Conservation (phyloP, 179 eudicot species). For the Kewa caespitosa region DNA sequence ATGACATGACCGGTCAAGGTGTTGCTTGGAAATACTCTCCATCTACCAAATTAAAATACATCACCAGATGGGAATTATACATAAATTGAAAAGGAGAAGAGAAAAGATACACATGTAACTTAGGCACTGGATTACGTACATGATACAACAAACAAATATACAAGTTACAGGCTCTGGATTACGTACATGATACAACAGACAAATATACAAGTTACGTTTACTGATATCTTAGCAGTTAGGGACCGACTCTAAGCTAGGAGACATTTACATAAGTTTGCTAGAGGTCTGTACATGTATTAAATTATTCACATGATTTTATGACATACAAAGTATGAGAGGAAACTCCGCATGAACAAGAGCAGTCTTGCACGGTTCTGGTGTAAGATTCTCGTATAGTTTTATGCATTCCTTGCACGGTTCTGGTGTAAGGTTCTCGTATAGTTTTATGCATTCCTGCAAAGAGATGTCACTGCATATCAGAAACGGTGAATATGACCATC, state of each 20-base stretch:
- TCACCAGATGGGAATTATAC: too few relatives aligned
- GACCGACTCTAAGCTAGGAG: slow-evolving; percentile 5
- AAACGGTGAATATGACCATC: neutral
- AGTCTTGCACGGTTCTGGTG: too few relatives aligned
- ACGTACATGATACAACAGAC: neutral
- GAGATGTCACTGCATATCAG: neutral
- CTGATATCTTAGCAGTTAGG: neutral
- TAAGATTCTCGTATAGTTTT: neutral
- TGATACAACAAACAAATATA: neutral
- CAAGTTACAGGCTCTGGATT: neutral
- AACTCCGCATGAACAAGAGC: neutral
- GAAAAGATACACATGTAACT: neutral
- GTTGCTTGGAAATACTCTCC: too few relatives aligned
- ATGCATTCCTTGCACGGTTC: neutral
- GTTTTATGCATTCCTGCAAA: neutral
- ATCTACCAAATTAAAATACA: too few relatives aligned
- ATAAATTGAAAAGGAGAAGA: too few relatives aligned
- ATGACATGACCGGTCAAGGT: too few relatives aligned
- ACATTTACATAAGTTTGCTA: neutral
- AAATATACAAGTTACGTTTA: neutral
- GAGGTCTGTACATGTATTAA: slow-evolving; percentile 18
- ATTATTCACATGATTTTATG: neutral
- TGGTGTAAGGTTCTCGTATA: neutral
- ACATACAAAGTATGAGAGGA: neutral
- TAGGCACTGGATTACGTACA: neutral